phyloP scores from a whole-genome alignment of 176 grass and related monocot genomes.

The Echinochloa phyllopogon region DNA sequence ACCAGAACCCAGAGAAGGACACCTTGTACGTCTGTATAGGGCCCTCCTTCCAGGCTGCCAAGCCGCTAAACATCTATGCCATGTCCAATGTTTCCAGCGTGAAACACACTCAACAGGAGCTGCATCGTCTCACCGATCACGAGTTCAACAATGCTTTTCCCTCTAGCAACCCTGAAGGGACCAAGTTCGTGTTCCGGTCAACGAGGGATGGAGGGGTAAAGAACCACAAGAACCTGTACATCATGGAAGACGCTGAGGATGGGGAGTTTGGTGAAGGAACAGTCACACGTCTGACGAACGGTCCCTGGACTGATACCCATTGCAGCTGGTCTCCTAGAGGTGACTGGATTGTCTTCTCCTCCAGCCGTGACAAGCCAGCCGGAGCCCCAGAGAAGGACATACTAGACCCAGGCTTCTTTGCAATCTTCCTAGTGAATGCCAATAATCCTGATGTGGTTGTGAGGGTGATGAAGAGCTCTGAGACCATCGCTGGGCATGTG shows the following conservation, averaged over 20 bases:
- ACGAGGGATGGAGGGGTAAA: not conserved
- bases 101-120: too few relatives aligned
- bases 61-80: not conserved
- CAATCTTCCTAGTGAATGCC: constrained; percentile 9
- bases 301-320: constrained; percentile 48
- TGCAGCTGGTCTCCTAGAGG: constrained; percentile 46
- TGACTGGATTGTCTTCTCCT: constrained; percentile 64
- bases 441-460: not conserved
- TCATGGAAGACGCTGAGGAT: constrained; percentile 28
- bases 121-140: not conserved
- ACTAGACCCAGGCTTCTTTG: constrained; percentile 42
- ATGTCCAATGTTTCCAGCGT: not conserved
- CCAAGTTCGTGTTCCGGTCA: constrained; percentile 44
- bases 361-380: constrained; percentile 23
- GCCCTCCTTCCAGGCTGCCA: not conserved
- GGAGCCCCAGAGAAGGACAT: not conserved
- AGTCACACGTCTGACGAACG: constrained; percentile 22
- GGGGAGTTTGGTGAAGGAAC: constrained; percentile 1
- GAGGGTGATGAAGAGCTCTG: constrained; percentile 32
- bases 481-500: constrained; percentile 32
- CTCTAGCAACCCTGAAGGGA: constrained; percentile 6
- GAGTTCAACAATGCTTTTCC: constrained; percentile 38
- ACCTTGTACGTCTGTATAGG: constrained; percentile 44
- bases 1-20: constrained; percentile 37
- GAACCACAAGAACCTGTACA: constrained; percentile 43